Percentiles rank a stretch among this genome's conserved stretches.
These are phyloP conservation scores for Durusdinium trenchii DNA, from an alignment of 73 alveolate species.

Conservation along the genomic window DNA sequence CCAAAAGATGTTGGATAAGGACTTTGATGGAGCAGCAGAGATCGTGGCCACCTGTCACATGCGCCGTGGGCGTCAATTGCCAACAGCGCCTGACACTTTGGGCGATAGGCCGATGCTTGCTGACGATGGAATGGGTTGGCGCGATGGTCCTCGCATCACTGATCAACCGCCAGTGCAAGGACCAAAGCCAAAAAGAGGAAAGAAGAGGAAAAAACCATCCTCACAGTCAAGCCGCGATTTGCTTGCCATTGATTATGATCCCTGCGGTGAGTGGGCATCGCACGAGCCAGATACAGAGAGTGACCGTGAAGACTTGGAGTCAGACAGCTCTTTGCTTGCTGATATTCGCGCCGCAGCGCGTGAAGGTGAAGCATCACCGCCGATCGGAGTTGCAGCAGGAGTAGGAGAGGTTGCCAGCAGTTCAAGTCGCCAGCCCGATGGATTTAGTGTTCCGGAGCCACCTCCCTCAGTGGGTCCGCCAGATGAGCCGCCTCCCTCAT, in stretches of 20 bases:
- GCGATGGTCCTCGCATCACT: background rate
- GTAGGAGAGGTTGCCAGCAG: background rate
- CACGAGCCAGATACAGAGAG: background rate
- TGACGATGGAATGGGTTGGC: background rate
- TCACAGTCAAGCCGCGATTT: background rate
- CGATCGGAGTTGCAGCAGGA: background rate
- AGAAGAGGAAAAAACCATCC: background rate
- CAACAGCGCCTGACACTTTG: too few relatives aligned
- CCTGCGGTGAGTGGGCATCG: background rate
- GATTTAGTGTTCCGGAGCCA: too few relatives aligned
- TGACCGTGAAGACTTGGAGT: background rate
- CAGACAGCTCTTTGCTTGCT: background rate
- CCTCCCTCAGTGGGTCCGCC: too few relatives aligned
- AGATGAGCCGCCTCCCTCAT: too few relatives aligned
- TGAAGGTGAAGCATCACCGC: background rate
- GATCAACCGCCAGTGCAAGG: background rate
- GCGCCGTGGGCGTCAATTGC: background rate
- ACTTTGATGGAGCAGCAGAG: background rate
- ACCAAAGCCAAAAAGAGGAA: background rate
- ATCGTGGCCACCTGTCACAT: background rate
- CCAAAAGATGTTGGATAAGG: background rate
- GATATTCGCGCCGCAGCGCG: background rate
- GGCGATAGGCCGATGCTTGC: background rate
- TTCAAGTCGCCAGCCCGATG: too few relatives aligned
- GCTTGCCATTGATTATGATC: background rate